Evolutionary conservation across 2,329 filamentous ascomycete genomes (phyloP).

Genomic region (Fusarium sp.): DNA sequence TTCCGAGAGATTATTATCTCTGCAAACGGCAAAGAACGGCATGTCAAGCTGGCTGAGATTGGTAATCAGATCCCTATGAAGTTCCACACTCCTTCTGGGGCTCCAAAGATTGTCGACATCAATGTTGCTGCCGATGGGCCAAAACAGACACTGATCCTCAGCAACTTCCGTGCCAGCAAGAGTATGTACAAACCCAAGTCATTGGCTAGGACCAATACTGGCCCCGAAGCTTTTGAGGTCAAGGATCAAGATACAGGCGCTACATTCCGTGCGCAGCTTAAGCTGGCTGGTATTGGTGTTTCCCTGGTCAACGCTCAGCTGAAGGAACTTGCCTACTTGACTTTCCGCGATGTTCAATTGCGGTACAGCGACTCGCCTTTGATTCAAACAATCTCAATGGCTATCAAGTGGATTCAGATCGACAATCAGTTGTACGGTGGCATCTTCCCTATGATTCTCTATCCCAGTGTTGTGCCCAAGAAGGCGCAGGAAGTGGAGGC

Average conservation of each 20-base stretch:
- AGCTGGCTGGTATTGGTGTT: conserved; percentile 89
- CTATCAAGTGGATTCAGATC: conserved; percentile 98
- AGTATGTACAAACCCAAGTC: conserved; percentile 82
- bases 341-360: conserved; percentile 89
- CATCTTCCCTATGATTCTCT: conserved; percentile 96
- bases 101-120: conserved; percentile 92
- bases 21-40: conserved; percentile 70
- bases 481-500: conserved; percentile 96
- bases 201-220: conserved; percentile 60
- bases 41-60: conserved; percentile 96
- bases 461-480: conserved; percentile 97
- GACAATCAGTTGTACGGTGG: conserved; percentile 99
- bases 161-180: conserved; percentile 92
- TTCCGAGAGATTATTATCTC: conserved; percentile 89
- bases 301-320: conserved; percentile 94
- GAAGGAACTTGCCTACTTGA: conserved; percentile 92
- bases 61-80: conserved; percentile 97
- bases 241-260: conserved; percentile 90
- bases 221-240: conserved; percentile 81
- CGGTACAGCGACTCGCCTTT: conserved; percentile 93
- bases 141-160: conserved; percentile 92
- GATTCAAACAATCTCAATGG: conserved; percentile 90
- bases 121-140: conserved; percentile 96
- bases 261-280: conserved; percentile 89
- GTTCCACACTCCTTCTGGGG: conserved; percentile 74